Evolutionary conservation across 352 stramenopile genomes (phyloP).

Genomic region (Saprolegnia diclina): DNA sequence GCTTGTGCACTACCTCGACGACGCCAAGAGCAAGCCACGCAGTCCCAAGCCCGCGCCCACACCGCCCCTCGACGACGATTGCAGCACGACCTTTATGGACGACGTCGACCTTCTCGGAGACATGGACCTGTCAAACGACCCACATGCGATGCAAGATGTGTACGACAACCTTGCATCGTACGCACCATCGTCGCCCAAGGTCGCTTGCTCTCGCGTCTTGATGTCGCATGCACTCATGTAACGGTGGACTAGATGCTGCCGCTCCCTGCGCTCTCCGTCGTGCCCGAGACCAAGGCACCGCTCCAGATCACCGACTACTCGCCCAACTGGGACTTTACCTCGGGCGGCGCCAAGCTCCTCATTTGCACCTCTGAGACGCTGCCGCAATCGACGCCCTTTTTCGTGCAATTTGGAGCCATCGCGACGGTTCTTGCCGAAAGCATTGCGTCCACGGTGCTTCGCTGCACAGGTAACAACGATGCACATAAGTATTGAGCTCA

Average conservation of each 20-base stretch:
- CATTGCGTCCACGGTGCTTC: conserved; percentile 64
- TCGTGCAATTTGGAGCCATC: conserved; percentile 63
- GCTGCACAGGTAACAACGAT: conserved; percentile 70
- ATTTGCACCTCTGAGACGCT: conserved; percentile 54
- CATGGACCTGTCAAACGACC: conserved; percentile 5
- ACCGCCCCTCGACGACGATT: conserved; percentile 10
- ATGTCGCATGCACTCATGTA: background rate
- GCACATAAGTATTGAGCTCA: conserved; percentile 15
- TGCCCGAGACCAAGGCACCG: background rate
- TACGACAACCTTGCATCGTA: background rate
- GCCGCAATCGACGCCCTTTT: conserved; percentile 41
- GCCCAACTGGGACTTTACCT: conserved; percentile 72
- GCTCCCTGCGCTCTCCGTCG: background rate
- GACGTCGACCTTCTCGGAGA: background rate
- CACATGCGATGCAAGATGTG: conserved; percentile 7
- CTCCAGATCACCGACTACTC: conserved; percentile 78
- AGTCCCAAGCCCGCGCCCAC: background rate
- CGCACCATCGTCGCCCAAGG: too few relatives aligned
- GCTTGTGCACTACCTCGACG: conserved; percentile 85
- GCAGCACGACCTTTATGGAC: background rate
- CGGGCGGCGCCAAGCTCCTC: conserved; percentile 75
- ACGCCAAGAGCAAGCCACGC: conserved; percentile 46
- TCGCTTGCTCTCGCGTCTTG: background rate
- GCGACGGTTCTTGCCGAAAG: conserved; percentile 46
- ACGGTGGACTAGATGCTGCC: conserved; percentile 1